These are phyloP conservation scores for Neonectria hederae DNA, from an alignment of 2,329 filamentous ascomycete species.

Conservation along the genomic window DNA sequence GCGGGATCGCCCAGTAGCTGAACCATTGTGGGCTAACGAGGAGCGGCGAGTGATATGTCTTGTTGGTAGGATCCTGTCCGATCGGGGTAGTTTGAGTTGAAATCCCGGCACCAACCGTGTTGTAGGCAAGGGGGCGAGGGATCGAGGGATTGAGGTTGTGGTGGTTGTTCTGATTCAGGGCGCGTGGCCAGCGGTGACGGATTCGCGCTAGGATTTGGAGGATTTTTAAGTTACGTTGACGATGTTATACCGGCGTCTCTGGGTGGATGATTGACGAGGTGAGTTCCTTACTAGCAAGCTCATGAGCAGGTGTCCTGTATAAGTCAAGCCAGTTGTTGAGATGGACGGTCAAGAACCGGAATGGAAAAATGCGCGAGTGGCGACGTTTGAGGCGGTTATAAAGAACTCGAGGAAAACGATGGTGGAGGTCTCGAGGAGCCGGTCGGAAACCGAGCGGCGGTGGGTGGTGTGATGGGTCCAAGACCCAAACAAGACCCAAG, in stretches of 20 bases:
- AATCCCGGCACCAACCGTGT: conserved; percentile 9
- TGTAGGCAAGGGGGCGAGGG: conserved; percentile 13
- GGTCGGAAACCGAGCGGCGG: conserved; percentile 43
- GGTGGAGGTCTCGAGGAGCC: conserved; percentile 30
- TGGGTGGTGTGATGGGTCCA: conserved; percentile 44
- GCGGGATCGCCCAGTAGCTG: conserved; percentile 45
- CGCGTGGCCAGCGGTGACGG: conserved; percentile 19
- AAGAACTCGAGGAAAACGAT: conserved; percentile 32
- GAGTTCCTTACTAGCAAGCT: conserved; percentile 40
- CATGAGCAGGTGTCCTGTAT: conserved; percentile 38
- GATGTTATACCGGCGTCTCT: conserved; percentile 30
- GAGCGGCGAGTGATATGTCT: conserved; percentile 6
- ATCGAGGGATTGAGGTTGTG: conserved; percentile 15
- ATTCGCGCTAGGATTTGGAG: conserved; percentile 11
- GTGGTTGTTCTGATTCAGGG: conserved; percentile 16
- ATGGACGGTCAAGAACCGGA: conserved; percentile 18
- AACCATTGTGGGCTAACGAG: conserved; percentile 42
- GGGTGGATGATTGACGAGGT: conserved; percentile 29
- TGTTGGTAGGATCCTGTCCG: conserved; percentile 12
- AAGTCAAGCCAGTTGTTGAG: conserved; percentile 26
- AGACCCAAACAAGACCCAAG: neutral
- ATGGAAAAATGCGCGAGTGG: conserved; percentile 30
- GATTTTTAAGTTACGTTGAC: conserved; percentile 36
- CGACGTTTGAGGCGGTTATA: conserved; percentile 40
- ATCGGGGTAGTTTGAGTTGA: conserved; percentile 2